These are phyloP conservation scores for Hypoxylon trugodes DNA, from an alignment of 495 filamentous ascomycete genomes.

Conservation along the genomic window DNA sequence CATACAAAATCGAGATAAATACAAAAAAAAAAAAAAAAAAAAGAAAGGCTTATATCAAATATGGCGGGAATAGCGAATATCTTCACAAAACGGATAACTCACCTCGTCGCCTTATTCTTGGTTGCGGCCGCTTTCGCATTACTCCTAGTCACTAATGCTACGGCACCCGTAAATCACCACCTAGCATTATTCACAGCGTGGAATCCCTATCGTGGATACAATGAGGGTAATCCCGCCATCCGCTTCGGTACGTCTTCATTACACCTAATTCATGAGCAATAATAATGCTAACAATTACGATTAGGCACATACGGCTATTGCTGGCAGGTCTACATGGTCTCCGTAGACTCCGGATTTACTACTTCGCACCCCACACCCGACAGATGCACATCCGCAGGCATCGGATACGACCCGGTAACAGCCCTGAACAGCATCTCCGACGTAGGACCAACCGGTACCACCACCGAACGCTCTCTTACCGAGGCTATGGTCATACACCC, in stretches of 20 bases:
- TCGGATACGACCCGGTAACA: not conserved
- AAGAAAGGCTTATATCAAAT: not conserved
- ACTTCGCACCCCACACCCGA: not conserved
- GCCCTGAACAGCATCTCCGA: not conserved
- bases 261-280: not conserved
- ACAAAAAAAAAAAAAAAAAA: too few species aligned
- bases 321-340: not conserved
- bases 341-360: not conserved
- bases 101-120: not conserved
- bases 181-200: not conserved
- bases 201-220: not conserved
- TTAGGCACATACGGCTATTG: slow-evolving; percentile 7
- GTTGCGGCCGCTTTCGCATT: not conserved
- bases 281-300: not conserved
- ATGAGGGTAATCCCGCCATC: not conserved
- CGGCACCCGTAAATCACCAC: not conserved
- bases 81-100: not conserved
- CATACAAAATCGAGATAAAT: too few species aligned
- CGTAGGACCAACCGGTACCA: not conserved
- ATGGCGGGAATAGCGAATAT: not conserved
- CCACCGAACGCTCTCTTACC: not conserved
- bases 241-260: not conserved
- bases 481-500: not conserved
- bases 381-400: not conserved
- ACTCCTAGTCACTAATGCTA: not conserved